Conservation (phyloP, 306 rosid genomes). For the Quercus bicolor region DNA sequence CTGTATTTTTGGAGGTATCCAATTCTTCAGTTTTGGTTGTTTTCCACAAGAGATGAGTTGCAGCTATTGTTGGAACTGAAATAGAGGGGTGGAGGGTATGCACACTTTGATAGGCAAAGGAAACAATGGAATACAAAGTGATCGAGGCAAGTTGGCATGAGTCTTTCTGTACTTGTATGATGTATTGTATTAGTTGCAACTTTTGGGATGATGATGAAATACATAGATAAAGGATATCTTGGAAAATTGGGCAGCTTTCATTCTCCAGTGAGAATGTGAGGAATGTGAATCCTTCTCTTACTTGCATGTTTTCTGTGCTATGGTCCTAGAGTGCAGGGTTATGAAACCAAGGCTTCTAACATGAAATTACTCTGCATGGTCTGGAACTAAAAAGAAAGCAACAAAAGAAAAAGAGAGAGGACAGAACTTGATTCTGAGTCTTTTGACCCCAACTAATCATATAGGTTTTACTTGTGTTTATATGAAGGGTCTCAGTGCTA, state of each 20-base stretch:
- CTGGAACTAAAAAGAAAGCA: no score
- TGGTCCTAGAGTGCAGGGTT: not conserved
- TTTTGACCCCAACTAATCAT: no score
- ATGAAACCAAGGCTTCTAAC: not conserved
- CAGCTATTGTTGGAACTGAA: not conserved
- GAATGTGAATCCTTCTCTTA: not conserved
- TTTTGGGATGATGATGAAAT: not conserved
- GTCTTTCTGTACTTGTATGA: not conserved
- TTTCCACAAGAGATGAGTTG: not conserved
- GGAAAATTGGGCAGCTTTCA: not conserved
- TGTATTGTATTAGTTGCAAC: not conserved
- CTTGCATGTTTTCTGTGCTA: not conserved
- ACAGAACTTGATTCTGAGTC: no score
- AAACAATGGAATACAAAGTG: not conserved
- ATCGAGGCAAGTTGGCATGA: not conserved
- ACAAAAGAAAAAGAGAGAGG: no score
- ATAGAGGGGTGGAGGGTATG: not conserved
- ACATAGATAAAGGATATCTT: not conserved
- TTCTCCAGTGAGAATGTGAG: not conserved
- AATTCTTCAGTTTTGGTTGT: not conserved
- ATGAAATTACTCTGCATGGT: no score
- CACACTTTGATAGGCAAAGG: not conserved
- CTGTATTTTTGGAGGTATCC: not conserved
- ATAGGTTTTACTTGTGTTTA: no score
- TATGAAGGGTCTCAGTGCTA: no score